These are phyloP conservation scores for Penicillium crystallinum DNA, from an alignment of 495 filamentous ascomycete species.

Conservation along the genomic window DNA sequence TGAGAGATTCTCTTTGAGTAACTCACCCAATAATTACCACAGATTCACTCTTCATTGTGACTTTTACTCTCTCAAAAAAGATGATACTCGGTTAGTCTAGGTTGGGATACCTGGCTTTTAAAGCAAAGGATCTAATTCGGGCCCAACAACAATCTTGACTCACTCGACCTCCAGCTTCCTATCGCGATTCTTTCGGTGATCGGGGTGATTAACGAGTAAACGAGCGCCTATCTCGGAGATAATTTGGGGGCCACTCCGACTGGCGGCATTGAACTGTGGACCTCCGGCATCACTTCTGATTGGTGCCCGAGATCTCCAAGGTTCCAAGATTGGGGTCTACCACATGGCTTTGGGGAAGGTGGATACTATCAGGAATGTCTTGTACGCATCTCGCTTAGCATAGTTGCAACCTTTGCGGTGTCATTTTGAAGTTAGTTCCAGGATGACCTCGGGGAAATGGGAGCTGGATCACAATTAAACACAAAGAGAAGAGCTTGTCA, in stretches of 20 bases:
- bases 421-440: not conserved
- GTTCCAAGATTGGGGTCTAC: not conserved
- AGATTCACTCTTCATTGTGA: constrained; percentile 10
- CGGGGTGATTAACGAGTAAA: not conserved
- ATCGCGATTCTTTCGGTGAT: too few species aligned
- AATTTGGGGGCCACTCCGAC: not conserved
- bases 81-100: not conserved
- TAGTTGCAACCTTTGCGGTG: not conserved
- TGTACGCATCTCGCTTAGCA: not conserved
- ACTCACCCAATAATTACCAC: constrained; percentile 19
- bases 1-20: not conserved
- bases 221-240: not conserved
- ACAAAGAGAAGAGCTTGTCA: too few species aligned
- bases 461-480: too few species aligned
- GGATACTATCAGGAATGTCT: not conserved
- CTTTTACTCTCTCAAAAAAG: not conserved
- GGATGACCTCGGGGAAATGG: too few species aligned
- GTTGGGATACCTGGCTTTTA: not conserved
- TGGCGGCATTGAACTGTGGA: not conserved
- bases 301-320: not conserved
- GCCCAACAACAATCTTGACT: too few species aligned
- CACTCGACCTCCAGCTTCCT: too few species aligned
- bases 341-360: not conserved
- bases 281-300: not conserved
- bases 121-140: too few species aligned